phyloP scores from a whole-genome alignment of 306 rosid genomes.

The Coriaria nepalensis region DNA sequence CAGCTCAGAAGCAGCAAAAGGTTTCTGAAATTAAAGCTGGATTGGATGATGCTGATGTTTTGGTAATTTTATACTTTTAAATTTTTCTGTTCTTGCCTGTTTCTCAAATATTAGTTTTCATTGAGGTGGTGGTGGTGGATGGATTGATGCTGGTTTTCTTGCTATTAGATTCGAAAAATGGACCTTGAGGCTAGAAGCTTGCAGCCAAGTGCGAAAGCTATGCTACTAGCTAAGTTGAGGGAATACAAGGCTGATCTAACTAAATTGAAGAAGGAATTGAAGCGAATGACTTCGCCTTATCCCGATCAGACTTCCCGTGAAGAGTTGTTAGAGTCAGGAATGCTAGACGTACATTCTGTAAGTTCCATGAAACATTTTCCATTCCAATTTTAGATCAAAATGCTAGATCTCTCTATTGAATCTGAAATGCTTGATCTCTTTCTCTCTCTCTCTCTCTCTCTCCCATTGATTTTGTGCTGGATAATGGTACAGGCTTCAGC shows the following conservation, averaged over 20 bases:
- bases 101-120: neutral
- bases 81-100: neutral
- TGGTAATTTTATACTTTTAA: slow-evolving; percentile 8
- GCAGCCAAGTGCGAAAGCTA: slow-evolving; percentile 16
- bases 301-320: slow-evolving; percentile 15
- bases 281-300: slow-evolving; percentile 9
- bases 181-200: slow-evolving; percentile 18
- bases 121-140: neutral
- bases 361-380: neutral
- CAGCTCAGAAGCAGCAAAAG: slow-evolving; percentile 7
- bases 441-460: neutral
- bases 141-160: neutral
- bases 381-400: slow-evolving; percentile 1
- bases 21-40: slow-evolving; percentile 12
- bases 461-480: neutral
- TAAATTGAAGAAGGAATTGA: slow-evolving; percentile 11
- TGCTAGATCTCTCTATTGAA: neutral
- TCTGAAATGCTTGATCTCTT: neutral
- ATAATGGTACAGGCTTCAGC: slow-evolving; percentile 9
- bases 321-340: slow-evolving; percentile 13
- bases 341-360: slow-evolving; percentile 11
- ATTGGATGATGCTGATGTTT: slow-evolving; percentile 12
- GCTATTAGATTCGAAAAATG: slow-evolving; percentile 14
- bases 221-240: slow-evolving; percentile 14
- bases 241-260: slow-evolving; percentile 16